These are phyloP conservation scores for Chaetomium strumarium DNA, from an alignment of 2,329 filamentous ascomycete genomes.

Conservation along the genomic window DNA sequence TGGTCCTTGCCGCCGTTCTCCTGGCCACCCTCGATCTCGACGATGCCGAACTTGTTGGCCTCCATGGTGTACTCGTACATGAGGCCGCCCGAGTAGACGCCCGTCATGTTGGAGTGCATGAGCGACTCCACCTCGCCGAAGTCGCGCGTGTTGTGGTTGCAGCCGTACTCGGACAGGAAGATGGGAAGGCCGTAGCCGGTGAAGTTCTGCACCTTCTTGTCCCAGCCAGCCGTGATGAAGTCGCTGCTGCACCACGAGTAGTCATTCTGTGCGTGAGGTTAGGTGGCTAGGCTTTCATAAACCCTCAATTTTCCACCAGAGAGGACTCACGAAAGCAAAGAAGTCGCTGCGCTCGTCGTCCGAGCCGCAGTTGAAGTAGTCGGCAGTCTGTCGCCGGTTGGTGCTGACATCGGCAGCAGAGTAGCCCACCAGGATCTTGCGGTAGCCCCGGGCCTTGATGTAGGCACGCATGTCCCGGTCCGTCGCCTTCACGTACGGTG, in stretches of 20 bases:
- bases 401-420: conserved; percentile 72
- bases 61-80: conserved; percentile 93
- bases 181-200: conserved; percentile 80
- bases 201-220: conserved; percentile 83
- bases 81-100: conserved; percentile 89
- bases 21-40: conserved; percentile 52
- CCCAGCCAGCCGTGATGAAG: conserved; percentile 71
- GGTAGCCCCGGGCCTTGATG: conserved; percentile 56
- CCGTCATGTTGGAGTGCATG: conserved; percentile 76
- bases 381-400: conserved; percentile 80
- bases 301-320: too few species aligned
- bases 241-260: conserved; percentile 79
- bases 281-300: not conserved
- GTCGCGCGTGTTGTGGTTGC: conserved; percentile 71
- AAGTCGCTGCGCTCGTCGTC: conserved; percentile 84
- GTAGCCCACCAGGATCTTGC: conserved; percentile 67
- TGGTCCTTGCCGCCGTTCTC: conserved; percentile 35
- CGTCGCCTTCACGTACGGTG: conserved; percentile 72
- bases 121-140: conserved; percentile 76
- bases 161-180: conserved; percentile 95
- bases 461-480: conserved; percentile 72
- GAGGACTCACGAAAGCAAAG: conserved; percentile 59
- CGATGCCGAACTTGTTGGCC: conserved; percentile 73
- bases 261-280: conserved; percentile 52
- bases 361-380: conserved; percentile 90